phyloP scores from a whole-genome alignment of 2,329 filamentous ascomycete genomes.

The Cercospora sp. region DNA sequence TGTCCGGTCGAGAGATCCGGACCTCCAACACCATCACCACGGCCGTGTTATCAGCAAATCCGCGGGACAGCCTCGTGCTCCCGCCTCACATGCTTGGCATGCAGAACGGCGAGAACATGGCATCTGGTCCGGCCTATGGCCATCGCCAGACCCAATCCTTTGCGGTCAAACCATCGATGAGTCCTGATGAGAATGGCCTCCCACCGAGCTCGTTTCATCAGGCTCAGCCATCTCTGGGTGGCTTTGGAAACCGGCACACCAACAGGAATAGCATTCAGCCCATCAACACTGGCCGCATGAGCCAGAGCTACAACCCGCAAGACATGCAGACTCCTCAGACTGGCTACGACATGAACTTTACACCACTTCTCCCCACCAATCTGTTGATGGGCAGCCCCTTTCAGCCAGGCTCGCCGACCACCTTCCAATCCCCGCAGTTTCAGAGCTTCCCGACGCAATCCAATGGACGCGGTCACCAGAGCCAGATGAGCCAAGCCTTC shows the following conservation, averaged over 20 bases:
- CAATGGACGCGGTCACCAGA: constrained; percentile 49
- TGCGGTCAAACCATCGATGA: constrained; percentile 71
- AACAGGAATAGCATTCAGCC: constrained; percentile 75
- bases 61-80: constrained; percentile 82
- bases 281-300: constrained; percentile 76
- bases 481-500: constrained; percentile 66
- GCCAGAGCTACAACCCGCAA: constrained; percentile 40
- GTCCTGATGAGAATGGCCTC: constrained; percentile 76
- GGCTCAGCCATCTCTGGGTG: constrained; percentile 68
- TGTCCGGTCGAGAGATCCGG: constrained; percentile 30
- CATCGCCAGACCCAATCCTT: constrained; percentile 61
- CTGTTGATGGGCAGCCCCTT: constrained; percentile 94
- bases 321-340: constrained; percentile 86
- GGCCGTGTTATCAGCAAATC: constrained; percentile 74
- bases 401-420: constrained; percentile 87
- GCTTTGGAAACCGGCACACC: constrained; percentile 83
- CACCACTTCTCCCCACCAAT: constrained; percentile 89
- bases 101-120: constrained; percentile 76
- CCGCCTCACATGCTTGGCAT: constrained; percentile 83
- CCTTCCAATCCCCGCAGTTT: constrained; percentile 90
- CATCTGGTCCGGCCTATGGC: constrained; percentile 56
- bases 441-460: constrained; percentile 74
- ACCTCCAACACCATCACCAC: constrained; percentile 59
- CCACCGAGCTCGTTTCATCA: constrained; percentile 90
- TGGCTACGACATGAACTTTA: constrained; percentile 97